These are phyloP conservation scores for Fusarium tricinctum DNA, from an alignment of 2,329 filamentous ascomycete genomes.

Conservation along the genomic window DNA sequence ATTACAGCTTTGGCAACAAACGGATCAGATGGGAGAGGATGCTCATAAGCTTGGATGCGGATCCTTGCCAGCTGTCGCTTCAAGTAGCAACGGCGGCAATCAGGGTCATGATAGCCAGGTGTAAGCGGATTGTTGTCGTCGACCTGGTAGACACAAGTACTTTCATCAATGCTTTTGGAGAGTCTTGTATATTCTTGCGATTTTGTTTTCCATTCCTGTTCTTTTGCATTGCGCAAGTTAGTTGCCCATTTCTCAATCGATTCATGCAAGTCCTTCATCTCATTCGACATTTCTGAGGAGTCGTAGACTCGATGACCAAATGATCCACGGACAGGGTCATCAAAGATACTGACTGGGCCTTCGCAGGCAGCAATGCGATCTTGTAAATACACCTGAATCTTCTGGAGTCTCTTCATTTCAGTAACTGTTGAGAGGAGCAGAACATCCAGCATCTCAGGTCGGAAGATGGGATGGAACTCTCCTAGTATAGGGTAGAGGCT, in stretches of 20 bases:
- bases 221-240: constrained; percentile 43
- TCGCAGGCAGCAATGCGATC: constrained; percentile 35
- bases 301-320: constrained; percentile 50
- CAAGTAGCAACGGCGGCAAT: constrained; percentile 56
- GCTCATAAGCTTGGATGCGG: constrained; percentile 57
- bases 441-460: constrained; percentile 44
- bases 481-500: constrained; percentile 37
- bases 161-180: constrained; percentile 50
- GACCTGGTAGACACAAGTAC: constrained; percentile 52
- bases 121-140: constrained; percentile 37
- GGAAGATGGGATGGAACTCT: constrained; percentile 44
- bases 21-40: constrained; percentile 55
- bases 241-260: constrained; percentile 47
- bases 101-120: constrained; percentile 41
- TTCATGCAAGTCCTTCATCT: constrained; percentile 36
- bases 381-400: constrained; percentile 42
- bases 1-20: constrained; percentile 54
- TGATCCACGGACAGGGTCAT: constrained; percentile 45
- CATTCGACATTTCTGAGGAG: constrained; percentile 32
- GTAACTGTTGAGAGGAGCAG: constrained; percentile 31
- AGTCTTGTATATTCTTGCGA: constrained; percentile 52
- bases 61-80: constrained; percentile 50
- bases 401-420: constrained; percentile 41
- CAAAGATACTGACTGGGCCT: constrained; percentile 40
- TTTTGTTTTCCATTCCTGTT: constrained; percentile 52